Base-by-base conservation (phyloP, 306 rosid genomes). In the Cicer cuneatum region DNA sequence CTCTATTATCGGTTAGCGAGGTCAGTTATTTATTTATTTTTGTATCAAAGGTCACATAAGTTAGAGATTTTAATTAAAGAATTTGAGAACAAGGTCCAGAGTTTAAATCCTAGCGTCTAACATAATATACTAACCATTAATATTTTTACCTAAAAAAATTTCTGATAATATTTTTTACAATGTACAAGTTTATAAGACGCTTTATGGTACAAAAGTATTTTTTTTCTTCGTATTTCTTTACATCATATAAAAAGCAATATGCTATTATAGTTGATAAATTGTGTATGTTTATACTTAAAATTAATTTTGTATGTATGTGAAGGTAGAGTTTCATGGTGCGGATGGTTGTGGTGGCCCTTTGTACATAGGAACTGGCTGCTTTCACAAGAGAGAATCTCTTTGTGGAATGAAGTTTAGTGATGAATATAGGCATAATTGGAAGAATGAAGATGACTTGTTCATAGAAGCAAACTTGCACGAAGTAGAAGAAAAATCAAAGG, bases 291-390 rank as follows among this genome's bases (percentile, higher is more conserved):
- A 2, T 40, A 1, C 2, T 16, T 48, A 33, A n/a, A 29, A 53
- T 18, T 35, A 29, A 53, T 18, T 35, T 74, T 41, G 13, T 59
- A 8, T 63, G 73, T 4, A 37, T 45, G 45, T 78, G 77, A 69
- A 93, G 96, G 60, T 87, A 56, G 96, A 91, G 42, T 76, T 84
- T 39, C 80, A 59, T 67, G 98, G 98, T 21, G 5, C 67, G 12
- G 98, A 93, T 49, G 90, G 90, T 69, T 63, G 4, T 69, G 98
- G 96, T 16, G 97, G 98, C 46, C 80, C 93, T 53, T 16, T 84
- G 33, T 90, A 88, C 61, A 0, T 81, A 46, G 98, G 98, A 80
- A 89, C 79, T 53, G 93, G 92, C 9, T 86, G 96, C 87, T 91
- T 93, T 80, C 92, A 89, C 52, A 80, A 76, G 75, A 93, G 97